Percentiles rank a stretch among this genome's conserved stretches.
Conservation (phyloP, 192 early-diverging fungal genomes). For the Coemansia sp. region DNA sequence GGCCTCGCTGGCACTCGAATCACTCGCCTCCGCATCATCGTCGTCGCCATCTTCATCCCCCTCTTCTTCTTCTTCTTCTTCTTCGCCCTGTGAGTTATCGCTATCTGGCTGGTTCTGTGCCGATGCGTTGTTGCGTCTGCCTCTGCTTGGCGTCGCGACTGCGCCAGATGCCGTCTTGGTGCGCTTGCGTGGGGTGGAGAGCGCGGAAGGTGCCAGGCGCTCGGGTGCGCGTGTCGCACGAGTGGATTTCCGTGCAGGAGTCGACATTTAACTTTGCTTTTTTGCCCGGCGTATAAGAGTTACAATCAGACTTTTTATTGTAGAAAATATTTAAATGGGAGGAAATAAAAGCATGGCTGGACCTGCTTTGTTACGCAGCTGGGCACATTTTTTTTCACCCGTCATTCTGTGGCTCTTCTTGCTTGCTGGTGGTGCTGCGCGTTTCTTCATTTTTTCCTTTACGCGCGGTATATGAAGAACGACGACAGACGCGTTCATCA, state of each 20-base stretch:
- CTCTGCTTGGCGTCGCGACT: background rate
- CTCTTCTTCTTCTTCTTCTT: background rate
- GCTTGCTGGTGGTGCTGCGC: no score
- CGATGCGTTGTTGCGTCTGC: background rate
- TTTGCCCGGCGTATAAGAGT: no score
- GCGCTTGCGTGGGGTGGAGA: conserved; percentile 37
- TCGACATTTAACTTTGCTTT: conserved; percentile 6
- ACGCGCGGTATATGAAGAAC: no score
- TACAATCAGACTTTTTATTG: no score
- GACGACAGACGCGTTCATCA: no score
- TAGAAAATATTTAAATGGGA: background rate
- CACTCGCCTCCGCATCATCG: conserved; percentile 24
- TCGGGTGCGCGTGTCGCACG: conserved; percentile 35
- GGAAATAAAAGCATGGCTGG: background rate
- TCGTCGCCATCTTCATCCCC: background rate
- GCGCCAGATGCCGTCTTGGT: conserved; percentile 5
- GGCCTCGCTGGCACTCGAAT: no score
- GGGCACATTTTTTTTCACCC: background rate
- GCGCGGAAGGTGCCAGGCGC: conserved; percentile 11
- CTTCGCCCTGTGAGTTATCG: conserved; percentile 2
- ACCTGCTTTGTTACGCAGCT: background rate
- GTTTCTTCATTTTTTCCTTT: no score
- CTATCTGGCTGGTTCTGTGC: background rate
- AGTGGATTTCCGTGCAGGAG: conserved; percentile 34
- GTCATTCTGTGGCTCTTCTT: background rate